A percentile compares a stretch with the other conserved stretches of the same genome.
These are phyloP conservation scores for Anisodus tanguticus DNA, from an alignment of 257 asterid species.

Conservation along the genomic window DNA sequence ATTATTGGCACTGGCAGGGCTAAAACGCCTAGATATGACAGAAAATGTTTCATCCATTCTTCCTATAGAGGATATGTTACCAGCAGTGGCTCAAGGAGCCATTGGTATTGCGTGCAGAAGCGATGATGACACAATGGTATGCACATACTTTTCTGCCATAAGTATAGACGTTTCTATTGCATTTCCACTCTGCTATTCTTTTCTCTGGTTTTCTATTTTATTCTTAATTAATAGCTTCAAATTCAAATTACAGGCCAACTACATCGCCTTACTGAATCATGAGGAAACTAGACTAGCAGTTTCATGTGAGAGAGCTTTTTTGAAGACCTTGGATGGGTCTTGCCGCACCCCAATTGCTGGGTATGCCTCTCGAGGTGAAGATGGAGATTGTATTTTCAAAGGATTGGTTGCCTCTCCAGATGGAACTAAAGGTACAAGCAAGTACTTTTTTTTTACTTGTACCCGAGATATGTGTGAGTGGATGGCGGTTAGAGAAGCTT, in stretches of 20 bases:
- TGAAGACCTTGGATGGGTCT: constrained; percentile 81
- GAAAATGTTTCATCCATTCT: constrained; percentile 72
- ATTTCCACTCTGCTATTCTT: too few relatives aligned
- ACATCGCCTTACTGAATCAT: constrained; percentile 77
- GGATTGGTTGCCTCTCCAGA: constrained; percentile 95
- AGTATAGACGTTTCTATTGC: background rate
- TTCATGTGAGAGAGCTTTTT: constrained; percentile 86
- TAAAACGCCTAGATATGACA: constrained; percentile 84
- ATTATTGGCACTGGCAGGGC: constrained; percentile 84
- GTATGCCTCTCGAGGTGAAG: constrained; percentile 68
- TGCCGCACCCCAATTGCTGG: constrained; percentile 98
- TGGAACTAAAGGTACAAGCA: constrained; percentile 67
- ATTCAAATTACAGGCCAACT: constrained; percentile 60
- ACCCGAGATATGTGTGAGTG: background rate
- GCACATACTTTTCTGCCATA: constrained; percentile 7
- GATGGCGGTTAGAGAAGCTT: background rate
- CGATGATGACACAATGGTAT: constrained; percentile 86
- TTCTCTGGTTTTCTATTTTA: background rate
- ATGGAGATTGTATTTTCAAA: constrained; percentile 74
- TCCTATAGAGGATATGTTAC: constrained; percentile 93
- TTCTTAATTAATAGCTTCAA: background rate
- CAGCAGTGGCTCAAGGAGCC: constrained; percentile 99
- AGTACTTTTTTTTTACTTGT: background rate
- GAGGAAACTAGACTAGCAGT: constrained; percentile 94
- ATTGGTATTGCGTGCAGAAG: constrained; percentile 92